phyloP scores from a whole-genome alignment of 768 basidiomycete species.

The Coprinopsis strossmayeri region DNA sequence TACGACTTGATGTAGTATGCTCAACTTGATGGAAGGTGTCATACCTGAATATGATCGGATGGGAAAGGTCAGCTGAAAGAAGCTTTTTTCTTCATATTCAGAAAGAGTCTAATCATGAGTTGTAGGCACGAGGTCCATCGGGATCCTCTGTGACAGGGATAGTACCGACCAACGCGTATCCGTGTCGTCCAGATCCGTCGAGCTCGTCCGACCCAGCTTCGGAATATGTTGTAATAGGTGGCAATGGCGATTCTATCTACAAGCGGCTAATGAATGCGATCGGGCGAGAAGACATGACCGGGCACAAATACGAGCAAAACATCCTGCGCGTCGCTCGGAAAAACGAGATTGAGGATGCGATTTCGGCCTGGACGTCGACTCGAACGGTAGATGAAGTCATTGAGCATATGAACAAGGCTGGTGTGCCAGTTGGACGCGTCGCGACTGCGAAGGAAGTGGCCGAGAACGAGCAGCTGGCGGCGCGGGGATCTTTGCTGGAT shows the following conservation, averaged over 20 bases:
- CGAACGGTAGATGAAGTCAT: constrained; percentile 49
- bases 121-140: constrained; percentile 61
- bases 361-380: constrained; percentile 50
- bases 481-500: constrained; percentile 51
- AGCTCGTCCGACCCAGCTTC: constrained; percentile 20
- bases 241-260: constrained; percentile 68
- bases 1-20: constrained; percentile 39
- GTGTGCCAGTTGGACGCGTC: constrained; percentile 62
- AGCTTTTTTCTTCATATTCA: background rate
- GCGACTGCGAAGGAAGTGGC: constrained; percentile 58
- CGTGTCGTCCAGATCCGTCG: constrained; percentile 44
- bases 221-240: constrained; percentile 64
- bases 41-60: constrained; percentile 72
- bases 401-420: constrained; percentile 37
- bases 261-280: constrained; percentile 58
- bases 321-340: constrained; percentile 58
- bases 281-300: constrained; percentile 51
- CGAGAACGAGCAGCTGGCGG: constrained; percentile 47
- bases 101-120: constrained; percentile 4
- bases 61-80: constrained; percentile 39
- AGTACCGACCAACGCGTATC: constrained; percentile 71
- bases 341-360: constrained; percentile 57
- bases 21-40: constrained; percentile 73
- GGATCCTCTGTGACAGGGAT: constrained; percentile 73
- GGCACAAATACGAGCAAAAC: constrained; percentile 48